A percentile compares a stretch with the other conserved stretches of the same genome.
phyloP scores from a whole-genome alignment of 176 grass and related monocot species.

The maize (Zea mays) region DNA sequence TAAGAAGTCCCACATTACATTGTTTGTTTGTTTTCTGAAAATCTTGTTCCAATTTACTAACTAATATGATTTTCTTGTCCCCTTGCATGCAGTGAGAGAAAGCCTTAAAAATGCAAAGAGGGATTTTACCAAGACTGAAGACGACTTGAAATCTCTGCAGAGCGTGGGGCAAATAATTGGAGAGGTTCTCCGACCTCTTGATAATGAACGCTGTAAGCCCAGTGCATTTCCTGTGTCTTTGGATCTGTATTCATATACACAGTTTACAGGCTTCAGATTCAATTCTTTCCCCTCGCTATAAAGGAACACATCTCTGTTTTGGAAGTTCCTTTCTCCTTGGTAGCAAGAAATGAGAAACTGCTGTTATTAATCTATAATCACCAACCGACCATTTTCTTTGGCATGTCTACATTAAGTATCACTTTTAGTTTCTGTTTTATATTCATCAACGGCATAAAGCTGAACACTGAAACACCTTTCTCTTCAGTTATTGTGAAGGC shows the following conservation, averaged over 20 bases:
- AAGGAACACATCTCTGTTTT: neutral
- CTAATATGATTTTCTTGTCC: conserved; percentile 29
- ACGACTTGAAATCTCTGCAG: conserved; percentile 95
- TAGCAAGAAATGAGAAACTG: neutral
- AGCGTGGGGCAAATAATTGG: conserved; percentile 98
- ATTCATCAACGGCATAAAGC: conserved; percentile 15
- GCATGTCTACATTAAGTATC: neutral
- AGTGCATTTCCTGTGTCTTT: neutral
- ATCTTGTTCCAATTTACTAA: neutral
- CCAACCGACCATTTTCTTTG: neutral
- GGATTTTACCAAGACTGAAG: conserved; percentile 91
- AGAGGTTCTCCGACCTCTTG: conserved; percentile 97
- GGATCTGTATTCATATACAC: neutral
- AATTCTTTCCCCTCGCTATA: neutral
- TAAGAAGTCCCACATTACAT: neutral
- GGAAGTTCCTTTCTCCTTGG: neutral
- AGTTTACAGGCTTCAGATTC: neutral
- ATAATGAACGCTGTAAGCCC: conserved; percentile 88
- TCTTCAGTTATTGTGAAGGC: conserved; percentile 94
- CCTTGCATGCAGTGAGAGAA: conserved; percentile 71
- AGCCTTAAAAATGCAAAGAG: conserved; percentile 83
- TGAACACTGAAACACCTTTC: conserved; percentile 29
- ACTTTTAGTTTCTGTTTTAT: neutral
- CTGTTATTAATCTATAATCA: neutral
- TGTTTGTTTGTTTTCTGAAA: conserved; percentile 5